Percentiles rank a stretch among this genome's conserved stretches.
These are phyloP conservation scores for Xylaria sp. DNA, from an alignment of 2,329 filamentous ascomycete species.

Conservation along the genomic window DNA sequence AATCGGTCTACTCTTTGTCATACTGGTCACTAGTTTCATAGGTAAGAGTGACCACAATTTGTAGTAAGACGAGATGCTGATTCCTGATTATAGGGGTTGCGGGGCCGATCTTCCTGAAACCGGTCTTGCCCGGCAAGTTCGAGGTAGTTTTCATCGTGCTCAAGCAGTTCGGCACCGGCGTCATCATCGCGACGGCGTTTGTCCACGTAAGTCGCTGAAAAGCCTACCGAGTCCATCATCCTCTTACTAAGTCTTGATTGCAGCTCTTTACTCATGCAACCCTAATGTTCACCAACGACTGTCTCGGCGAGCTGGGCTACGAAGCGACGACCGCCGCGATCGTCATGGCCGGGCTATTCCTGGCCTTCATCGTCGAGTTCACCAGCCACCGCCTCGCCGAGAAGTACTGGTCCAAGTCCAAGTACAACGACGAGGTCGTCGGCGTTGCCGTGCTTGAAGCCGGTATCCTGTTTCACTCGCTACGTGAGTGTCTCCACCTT, in stretches of 20 bases:
- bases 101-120: constrained; percentile 64
- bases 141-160: constrained; percentile 61
- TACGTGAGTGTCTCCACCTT: constrained; percentile 51
- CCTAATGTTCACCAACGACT: constrained; percentile 73
- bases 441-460: constrained; percentile 71
- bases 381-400: constrained; percentile 61
- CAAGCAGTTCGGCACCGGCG: constrained; percentile 75
- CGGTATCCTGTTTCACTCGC: constrained; percentile 75
- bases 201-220: constrained; percentile 56
- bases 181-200: constrained; percentile 73
- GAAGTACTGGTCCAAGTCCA: constrained; percentile 26
- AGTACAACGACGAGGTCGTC: constrained; percentile 42
- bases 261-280: constrained; percentile 73
- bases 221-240: not conserved
- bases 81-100: constrained; percentile 54
- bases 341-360: constrained; percentile 72
- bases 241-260: not conserved
- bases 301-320: constrained; percentile 66
- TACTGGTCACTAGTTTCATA: constrained; percentile 68
- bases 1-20: constrained; percentile 72
- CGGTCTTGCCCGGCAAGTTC: constrained; percentile 55
- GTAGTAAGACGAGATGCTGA: constrained; percentile 5
- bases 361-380: constrained; percentile 74
- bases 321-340: constrained; percentile 72
- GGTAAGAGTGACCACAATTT: constrained; percentile 43